Percentiles rank a stretch among this genome's conserved stretches.
These are phyloP conservation scores for Triglochin maritima DNA, from an alignment of 106 monocot genomes.

Conservation along the genomic window DNA sequence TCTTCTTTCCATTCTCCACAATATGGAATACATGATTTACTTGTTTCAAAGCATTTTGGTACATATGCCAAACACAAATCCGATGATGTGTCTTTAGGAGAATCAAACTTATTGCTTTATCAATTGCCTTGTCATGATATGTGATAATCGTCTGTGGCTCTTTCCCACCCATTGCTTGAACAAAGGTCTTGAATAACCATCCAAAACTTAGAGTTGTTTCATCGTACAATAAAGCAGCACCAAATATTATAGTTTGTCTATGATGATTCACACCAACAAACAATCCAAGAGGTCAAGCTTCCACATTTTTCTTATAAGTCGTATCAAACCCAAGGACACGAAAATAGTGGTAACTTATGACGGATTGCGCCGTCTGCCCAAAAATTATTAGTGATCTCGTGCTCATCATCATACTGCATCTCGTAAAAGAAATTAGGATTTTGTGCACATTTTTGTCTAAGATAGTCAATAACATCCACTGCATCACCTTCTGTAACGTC, in stretches of 20 bases:
- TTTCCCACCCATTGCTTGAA: constrained; percentile 15
- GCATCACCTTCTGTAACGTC: too few species aligned
- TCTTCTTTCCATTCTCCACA: too few species aligned
- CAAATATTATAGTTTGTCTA: constrained; percentile 18
- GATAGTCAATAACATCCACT: too few species aligned
- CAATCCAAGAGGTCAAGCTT: constrained; percentile 11
- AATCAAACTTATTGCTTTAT: too few species aligned
- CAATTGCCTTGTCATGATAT: too few species aligned
- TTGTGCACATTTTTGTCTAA: too few species aligned
- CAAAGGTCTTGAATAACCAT: constrained; percentile 16
- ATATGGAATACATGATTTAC: constrained; percentile 10
- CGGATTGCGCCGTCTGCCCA: too few species aligned
- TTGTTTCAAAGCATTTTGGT: constrained; percentile 13
- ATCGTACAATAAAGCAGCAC: constrained; percentile 12
- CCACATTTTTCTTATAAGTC: constrained; percentile 7
- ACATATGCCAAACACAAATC: constrained; percentile 20
- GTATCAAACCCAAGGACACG: constrained; percentile 22
- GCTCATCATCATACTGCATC: too few species aligned
- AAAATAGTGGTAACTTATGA: too few species aligned
- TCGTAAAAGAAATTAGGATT: too few species aligned
- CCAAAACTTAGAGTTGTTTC: constrained; percentile 11
- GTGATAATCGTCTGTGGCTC: constrained; percentile 16
- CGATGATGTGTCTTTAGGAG: too few species aligned
- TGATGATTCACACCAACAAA: constrained; percentile 28
- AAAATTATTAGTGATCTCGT: too few species aligned